Percentiles rank a stretch among this genome's conserved stretches.
phyloP scores from a whole-genome alignment of 805 yeast species.

The Sugiyamaella qingdaonensis region DNA sequence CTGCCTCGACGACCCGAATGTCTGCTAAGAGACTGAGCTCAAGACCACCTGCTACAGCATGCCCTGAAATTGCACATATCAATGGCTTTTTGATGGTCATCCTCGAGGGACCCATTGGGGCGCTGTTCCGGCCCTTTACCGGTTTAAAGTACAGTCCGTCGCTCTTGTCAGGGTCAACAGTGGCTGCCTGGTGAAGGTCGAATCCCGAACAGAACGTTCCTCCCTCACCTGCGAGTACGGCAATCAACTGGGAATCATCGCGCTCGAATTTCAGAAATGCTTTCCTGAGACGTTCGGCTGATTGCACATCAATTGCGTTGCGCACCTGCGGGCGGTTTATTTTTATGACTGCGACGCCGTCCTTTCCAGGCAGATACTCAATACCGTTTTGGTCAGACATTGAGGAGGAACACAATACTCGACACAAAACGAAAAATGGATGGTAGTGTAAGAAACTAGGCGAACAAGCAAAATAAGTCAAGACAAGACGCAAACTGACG shows the following conservation, averaged over 20 bases:
- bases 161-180: background rate
- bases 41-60: conserved; percentile 45
- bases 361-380: background rate
- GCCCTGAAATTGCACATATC: conserved; percentile 37
- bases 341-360: background rate
- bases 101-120: background rate
- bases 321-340: background rate
- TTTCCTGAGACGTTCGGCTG: background rate
- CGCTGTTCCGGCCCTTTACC: background rate
- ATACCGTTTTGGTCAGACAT: background rate
- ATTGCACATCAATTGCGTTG: background rate
- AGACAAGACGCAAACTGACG: too few relatives aligned
- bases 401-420: too few relatives aligned
- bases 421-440: too few relatives aligned
- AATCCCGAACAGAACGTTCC: background rate
- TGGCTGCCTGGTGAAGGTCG: background rate
- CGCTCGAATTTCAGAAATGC: background rate
- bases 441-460: too few relatives aligned
- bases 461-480: too few relatives aligned
- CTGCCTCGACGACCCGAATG: conserved; percentile 35
- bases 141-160: background rate
- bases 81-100: background rate
- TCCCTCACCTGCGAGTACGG: background rate
- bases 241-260: background rate
- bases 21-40: conserved; percentile 41